Evolutionary conservation across 805 yeast genomes (phyloP).

Genomic region (Clavispora asparagi): DNA sequence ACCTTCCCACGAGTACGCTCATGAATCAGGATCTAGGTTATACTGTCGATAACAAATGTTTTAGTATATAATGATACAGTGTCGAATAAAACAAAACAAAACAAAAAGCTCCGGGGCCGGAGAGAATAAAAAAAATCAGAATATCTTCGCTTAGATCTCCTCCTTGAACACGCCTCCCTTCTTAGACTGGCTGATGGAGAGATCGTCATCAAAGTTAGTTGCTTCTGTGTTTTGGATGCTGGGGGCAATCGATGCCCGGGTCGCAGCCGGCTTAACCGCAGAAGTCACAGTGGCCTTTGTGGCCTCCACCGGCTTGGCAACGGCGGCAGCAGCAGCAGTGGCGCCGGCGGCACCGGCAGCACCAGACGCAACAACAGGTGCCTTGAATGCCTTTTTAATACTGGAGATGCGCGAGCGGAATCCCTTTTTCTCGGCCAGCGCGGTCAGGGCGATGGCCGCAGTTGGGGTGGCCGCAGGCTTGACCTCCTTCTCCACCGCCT

Average conservation of each 20-base stretch:
- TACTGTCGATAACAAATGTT: not conserved
- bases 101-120: not conserved
- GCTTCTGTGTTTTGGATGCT: constrained; percentile 1
- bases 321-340: constrained; percentile 3
- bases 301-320: not conserved
- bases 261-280: not conserved
- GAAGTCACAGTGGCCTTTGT: not conserved
- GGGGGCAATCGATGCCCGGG: not conserved
- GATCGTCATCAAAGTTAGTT: constrained; percentile 22
- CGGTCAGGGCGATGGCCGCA: not conserved
- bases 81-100: constrained; percentile 1
- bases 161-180: constrained; percentile 39
- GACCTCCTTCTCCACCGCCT: not conserved
- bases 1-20: not conserved
- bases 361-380: not conserved
- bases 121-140: not conserved
- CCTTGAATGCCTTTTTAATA: constrained; percentile 9
- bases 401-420: constrained; percentile 12
- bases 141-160: constrained; percentile 23
- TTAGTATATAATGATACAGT: constrained; percentile 1
- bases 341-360: constrained; percentile 8
- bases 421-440: constrained; percentile 6
- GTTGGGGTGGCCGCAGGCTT: constrained; percentile 2
- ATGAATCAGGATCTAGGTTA: too few species aligned
- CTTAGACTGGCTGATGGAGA: constrained; percentile 24